phyloP scores from a whole-genome alignment of 2,329 filamentous ascomycete species.

The Aureobasidium melanogenum region DNA sequence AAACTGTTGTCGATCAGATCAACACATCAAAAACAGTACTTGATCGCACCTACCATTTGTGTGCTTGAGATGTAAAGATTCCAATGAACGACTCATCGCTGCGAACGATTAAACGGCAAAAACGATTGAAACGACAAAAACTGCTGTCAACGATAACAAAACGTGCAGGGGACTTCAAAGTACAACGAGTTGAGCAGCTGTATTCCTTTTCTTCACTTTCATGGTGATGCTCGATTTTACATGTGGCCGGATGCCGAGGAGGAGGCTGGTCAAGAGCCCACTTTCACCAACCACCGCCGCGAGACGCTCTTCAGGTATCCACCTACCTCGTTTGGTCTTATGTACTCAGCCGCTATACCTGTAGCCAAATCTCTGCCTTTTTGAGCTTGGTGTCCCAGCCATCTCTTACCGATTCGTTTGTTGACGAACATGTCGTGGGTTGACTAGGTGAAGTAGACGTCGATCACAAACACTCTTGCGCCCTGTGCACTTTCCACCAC shows the following conservation, averaged over 20 bases:
- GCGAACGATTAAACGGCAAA: neutral
- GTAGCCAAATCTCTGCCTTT: neutral
- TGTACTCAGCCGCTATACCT: neutral
- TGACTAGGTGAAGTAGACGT: neutral
- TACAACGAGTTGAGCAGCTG: neutral
- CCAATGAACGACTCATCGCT: constrained; percentile 11
- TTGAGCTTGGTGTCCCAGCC: neutral
- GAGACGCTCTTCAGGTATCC: neutral
- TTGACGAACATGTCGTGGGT: neutral
- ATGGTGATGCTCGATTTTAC: neutral
- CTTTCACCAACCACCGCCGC: neutral
- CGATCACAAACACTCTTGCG: neutral
- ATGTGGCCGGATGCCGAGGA: constrained; percentile 6
- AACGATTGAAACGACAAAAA: neutral
- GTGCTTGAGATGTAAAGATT: constrained; percentile 31
- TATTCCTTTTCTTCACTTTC: constrained; percentile 1
- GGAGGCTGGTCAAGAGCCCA: constrained; percentile 5
- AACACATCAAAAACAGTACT: neutral
- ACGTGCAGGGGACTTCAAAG: neutral
- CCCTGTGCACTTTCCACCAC: neutral
- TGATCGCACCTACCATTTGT: constrained; percentile 29
- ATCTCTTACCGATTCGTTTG: neutral
- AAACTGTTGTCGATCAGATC: constrained; percentile 23
- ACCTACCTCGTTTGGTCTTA: neutral
- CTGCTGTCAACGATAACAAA: constrained; percentile 3